These are phyloP conservation scores for Syzygium aqueum DNA, from an alignment of 345 rosid genomes.

Conservation along the genomic window DNA sequence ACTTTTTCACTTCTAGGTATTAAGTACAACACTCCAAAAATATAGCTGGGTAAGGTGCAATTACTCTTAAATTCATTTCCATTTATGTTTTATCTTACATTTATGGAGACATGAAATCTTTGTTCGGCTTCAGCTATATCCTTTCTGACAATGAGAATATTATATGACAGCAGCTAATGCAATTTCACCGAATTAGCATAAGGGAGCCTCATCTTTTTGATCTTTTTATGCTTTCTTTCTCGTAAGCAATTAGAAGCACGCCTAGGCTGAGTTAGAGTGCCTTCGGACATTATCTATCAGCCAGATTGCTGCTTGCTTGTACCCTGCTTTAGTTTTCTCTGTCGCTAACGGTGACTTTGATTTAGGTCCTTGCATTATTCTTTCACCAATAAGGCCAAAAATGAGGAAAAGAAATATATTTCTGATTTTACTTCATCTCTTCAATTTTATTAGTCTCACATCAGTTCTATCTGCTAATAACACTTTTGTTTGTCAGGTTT, in stretches of 20 bases:
- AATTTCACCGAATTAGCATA: neutral
- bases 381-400: neutral
- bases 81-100: neutral
- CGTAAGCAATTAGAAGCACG: neutral
- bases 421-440: neutral
- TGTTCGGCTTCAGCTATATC: neutral
- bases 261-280: neutral
- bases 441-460: neutral
- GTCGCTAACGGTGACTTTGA: neutral
- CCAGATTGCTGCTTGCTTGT: neutral
- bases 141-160: neutral
- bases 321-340: neutral
- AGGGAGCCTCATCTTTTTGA: neutral
- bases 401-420: neutral
- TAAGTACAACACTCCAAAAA: neutral
- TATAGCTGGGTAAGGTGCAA: neutral
- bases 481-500: constrained; percentile 50
- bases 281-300: neutral
- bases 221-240: neutral
- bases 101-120: neutral
- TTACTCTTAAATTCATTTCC: neutral
- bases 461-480: neutral
- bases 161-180: neutral
- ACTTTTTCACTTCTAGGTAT: neutral
- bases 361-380: neutral